Evolutionary conservation across 148 eudicot genomes (phyloP).

Genomic region (Vaccinium myrtillus): DNA sequence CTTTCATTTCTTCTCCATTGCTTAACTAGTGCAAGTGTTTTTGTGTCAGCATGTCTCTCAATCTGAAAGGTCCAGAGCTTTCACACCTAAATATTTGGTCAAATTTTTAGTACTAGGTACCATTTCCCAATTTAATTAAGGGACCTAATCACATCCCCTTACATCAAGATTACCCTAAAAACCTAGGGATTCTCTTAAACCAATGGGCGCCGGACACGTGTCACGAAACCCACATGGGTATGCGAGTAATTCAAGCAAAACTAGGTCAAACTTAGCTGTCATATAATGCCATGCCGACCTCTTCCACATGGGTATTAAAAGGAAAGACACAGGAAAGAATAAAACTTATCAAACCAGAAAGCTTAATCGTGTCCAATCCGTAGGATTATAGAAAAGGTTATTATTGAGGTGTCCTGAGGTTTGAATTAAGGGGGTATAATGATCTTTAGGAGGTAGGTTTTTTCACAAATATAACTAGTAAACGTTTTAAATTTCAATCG

Average conservation of each 20-base stretch:
- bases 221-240: not conserved
- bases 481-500: not conserved
- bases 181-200: not conserved
- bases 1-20: not conserved
- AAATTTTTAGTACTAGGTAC: not conserved
- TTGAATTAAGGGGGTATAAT: too few species aligned
- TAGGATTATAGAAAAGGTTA: not conserved
- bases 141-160: not conserved
- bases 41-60: not conserved
- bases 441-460: too few species aligned
- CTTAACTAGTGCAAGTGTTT: too few species aligned
- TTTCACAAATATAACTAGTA: too few species aligned
- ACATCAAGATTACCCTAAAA: not conserved
- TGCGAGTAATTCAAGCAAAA: not conserved
- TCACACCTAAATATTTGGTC: not conserved
- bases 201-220: not conserved
- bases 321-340: not conserved
- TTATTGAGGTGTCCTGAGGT: too few species aligned
- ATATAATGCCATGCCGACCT: not conserved
- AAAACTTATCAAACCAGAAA: not conserved
- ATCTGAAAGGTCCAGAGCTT: not conserved
- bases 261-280: conserved; percentile 4
- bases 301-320: too few species aligned
- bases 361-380: not conserved
- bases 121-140: not conserved